phyloP scores from a whole-genome alignment of 352 stramenopile genomes.

The Phytopythium cucurbitacearum region DNA sequence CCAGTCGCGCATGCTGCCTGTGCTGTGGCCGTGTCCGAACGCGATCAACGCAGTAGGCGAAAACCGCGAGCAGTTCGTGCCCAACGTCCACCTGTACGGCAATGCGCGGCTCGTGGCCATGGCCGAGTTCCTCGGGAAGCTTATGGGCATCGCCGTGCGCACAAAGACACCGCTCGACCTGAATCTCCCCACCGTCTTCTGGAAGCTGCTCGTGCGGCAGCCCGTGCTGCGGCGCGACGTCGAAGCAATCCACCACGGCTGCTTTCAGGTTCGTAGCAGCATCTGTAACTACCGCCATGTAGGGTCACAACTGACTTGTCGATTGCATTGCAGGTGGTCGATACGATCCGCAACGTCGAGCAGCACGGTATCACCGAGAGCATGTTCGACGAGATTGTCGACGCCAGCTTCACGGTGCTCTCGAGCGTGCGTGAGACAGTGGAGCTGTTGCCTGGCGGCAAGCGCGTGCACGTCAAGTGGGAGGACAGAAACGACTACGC shows the following conservation, averaged over 20 bases:
- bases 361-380: constrained; percentile 71
- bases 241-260: constrained; percentile 76
- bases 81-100: constrained; percentile 54
- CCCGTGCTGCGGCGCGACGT: constrained; percentile 75
- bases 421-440: constrained; percentile 76
- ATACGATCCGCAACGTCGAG: constrained; percentile 84
- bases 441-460: constrained; percentile 80
- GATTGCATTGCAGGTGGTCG: constrained; percentile 45
- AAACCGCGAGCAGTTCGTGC: constrained; percentile 87
- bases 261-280: constrained; percentile 45
- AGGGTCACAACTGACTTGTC: neutral
- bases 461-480: constrained; percentile 81
- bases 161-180: constrained; percentile 92
- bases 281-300: neutral
- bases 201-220: constrained; percentile 90
- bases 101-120: constrained; percentile 71
- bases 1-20: constrained; percentile 74
- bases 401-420: constrained; percentile 86
- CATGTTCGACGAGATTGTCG: constrained; percentile 91
- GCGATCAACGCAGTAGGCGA: constrained; percentile 74
- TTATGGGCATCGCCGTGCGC: constrained; percentile 92
- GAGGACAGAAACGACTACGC: constrained; percentile 88
- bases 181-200: constrained; percentile 89
- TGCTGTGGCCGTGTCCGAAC: constrained; percentile 90
- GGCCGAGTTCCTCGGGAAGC: constrained; percentile 93